A percentile compares a stretch with the other conserved stretches of the same genome.
phyloP scores from a whole-genome alignment of 2,329 filamentous ascomycete species.

The Tolypocladium ovalisporum region DNA sequence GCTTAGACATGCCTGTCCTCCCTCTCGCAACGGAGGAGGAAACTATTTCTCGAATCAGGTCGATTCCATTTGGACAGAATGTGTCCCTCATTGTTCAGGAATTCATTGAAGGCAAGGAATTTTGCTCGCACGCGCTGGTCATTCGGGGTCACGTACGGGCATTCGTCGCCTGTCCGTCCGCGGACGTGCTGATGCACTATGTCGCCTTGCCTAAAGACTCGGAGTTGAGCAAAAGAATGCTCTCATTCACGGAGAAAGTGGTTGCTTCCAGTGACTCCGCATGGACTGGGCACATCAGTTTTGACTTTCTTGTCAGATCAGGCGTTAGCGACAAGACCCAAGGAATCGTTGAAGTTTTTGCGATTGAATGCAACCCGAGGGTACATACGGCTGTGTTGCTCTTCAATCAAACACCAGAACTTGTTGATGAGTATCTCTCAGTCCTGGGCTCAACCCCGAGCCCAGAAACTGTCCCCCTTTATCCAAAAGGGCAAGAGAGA shows the following conservation, averaged over 20 bases:
- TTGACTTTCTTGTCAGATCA: not conserved
- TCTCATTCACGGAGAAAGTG: not conserved
- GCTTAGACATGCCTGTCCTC: not conserved
- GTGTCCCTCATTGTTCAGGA: not conserved
- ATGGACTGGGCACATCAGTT: not conserved
- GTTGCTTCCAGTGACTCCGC: not conserved
- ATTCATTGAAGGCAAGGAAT: not conserved
- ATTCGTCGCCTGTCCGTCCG: not conserved
- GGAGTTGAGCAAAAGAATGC: not conserved
- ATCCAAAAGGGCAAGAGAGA: not conserved
- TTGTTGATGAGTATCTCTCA: not conserved
- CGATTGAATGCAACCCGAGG: not conserved
- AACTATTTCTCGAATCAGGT: not conserved
- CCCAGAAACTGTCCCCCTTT: not conserved
- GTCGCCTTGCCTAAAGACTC: not conserved
- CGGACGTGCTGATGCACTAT: not conserved
- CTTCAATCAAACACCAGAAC: not conserved
- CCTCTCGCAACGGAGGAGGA: not conserved
- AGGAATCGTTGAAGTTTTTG: not conserved
- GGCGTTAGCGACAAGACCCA: not conserved
- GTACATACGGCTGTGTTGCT: not conserved
- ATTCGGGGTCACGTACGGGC: not conserved
- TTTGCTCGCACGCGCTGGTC: not conserved
- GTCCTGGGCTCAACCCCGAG: not conserved
- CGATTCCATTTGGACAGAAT: not conserved